Evolutionary conservation across 306 rosid genomes (phyloP).

Genomic region (Castanopsis chinensis): DNA sequence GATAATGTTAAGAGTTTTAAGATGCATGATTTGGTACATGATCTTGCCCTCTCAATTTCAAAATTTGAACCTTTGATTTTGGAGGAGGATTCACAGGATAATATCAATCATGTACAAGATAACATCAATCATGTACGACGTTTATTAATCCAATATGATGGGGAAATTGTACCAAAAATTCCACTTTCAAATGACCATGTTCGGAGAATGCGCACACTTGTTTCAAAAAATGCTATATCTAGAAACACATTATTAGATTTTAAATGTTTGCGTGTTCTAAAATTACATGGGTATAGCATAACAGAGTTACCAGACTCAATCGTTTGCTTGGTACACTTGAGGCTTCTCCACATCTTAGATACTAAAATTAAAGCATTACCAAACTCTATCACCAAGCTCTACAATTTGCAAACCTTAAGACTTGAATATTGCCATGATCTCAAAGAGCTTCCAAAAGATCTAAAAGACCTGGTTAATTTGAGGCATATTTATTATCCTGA

Average conservation of each 20-base stretch:
- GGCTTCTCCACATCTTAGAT: too few relatives aligned
- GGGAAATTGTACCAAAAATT: too few relatives aligned
- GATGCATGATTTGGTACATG: slow-evolving; percentile 29
- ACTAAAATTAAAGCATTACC: too few relatives aligned
- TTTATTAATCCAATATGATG: too few relatives aligned
- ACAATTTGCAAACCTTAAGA: slow-evolving; percentile 13
- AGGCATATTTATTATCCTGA: rapidly evolving
- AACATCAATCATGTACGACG: too few relatives aligned
- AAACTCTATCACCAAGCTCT: too few relatives aligned
- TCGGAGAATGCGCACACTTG: not conserved
- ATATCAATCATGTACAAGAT: not conserved
- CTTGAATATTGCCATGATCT: rapidly evolving
- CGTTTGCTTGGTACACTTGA: not conserved
- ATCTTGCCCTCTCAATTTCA: slow-evolving; percentile 6
- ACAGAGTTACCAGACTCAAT: not conserved
- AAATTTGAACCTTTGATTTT: not conserved
- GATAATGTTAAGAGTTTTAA: not conserved
- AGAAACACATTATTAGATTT: not conserved
- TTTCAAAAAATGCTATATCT: not conserved
- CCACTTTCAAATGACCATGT: not conserved
- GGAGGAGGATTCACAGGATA: not conserved
- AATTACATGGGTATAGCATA: not conserved
- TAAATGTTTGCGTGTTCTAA: slow-evolving; percentile 6
- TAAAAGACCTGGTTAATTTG: too few relatives aligned
- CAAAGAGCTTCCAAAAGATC: too few relatives aligned